Evolutionary conservation across 495 filamentous ascomycete species (phyloP).

Genomic region (Xylaria castorea): DNA sequence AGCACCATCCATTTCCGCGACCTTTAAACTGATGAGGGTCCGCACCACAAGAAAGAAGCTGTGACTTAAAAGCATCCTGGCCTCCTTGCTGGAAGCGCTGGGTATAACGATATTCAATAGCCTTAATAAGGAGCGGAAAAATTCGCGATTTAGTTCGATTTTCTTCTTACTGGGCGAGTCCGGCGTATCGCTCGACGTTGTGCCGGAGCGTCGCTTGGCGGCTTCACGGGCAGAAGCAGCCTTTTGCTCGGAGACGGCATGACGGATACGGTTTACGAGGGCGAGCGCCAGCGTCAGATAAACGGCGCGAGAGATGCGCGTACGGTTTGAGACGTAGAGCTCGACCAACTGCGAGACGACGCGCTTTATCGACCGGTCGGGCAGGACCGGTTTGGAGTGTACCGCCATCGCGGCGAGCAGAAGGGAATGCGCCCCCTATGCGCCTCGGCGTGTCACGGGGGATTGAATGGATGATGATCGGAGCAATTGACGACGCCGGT

Average conservation of each 20-base stretch:
- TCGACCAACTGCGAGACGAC: constrained; percentile 74
- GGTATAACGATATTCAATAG: constrained; percentile 89
- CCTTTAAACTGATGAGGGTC: constrained; percentile 91
- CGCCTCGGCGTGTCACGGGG: constrained; percentile 9
- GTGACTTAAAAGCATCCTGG: constrained; percentile 83
- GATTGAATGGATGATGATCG: background rate
- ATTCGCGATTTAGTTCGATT: constrained; percentile 93
- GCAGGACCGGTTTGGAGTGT: constrained; percentile 75
- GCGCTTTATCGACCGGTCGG: constrained; percentile 73
- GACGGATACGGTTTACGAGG: constrained; percentile 85
- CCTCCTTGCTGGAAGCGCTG: constrained; percentile 86
- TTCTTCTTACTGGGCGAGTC: constrained; percentile 70
- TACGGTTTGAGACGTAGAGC: constrained; percentile 85
- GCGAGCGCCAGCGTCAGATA: constrained; percentile 92
- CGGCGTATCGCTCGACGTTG: constrained; percentile 52
- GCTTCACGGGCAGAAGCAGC: constrained; percentile 78
- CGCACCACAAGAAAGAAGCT: constrained; percentile 80
- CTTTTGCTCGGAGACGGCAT: constrained; percentile 92
- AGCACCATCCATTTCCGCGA: constrained; percentile 92
- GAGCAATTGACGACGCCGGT: background rate
- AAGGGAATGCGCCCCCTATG: constrained; percentile 22
- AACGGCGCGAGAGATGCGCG: constrained; percentile 85
- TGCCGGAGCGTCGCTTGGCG: constrained; percentile 64
- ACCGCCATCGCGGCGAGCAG: constrained; percentile 66
- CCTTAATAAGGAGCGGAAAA: constrained; percentile 83